Conservation (phyloP, 306 rosid genomes). For the Begonia peltatifolia region DNA sequence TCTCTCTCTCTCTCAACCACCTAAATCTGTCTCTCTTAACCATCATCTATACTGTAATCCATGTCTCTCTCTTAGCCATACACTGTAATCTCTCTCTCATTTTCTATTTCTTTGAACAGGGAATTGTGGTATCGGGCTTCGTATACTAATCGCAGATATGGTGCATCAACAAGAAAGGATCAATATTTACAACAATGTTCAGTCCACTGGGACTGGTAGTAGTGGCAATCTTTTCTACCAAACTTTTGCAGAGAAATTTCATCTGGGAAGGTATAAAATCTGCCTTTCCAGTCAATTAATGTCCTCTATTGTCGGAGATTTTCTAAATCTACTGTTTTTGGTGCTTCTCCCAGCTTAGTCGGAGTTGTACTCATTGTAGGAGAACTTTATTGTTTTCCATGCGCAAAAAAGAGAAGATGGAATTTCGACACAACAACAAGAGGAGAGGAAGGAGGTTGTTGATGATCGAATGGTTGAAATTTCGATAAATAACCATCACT, state of each 20-base stretch:
- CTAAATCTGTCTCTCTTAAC: too few species aligned
- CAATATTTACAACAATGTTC: conserved; percentile 28
- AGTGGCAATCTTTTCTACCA: conserved; percentile 15
- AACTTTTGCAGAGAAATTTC: conserved; percentile 21
- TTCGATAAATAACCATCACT: not conserved
- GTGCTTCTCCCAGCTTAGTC: conserved; percentile 9
- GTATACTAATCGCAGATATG: conserved; percentile 21
- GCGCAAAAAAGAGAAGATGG: conserved; percentile 19
- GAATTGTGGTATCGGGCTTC: conserved; percentile 14
- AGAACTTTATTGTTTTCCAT: conserved; percentile 21
- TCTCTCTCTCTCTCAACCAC: not conserved
- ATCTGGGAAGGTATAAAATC: conserved; percentile 15
- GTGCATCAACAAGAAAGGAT: conserved; percentile 25
- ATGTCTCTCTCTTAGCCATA: not conserved
- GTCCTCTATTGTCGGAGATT: not conserved
- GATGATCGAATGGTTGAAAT: not conserved
- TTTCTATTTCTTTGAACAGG: conserved; percentile 7
- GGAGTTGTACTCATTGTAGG: conserved; percentile 17
- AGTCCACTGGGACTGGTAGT: conserved; percentile 15
- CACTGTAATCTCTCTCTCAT: not conserved
- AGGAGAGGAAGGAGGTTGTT: not conserved
- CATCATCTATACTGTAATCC: conserved; percentile 20
- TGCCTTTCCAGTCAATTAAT: not conserved
- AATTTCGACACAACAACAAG: not conserved
- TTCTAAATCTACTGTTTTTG: not conserved